These are phyloP conservation scores for Plasmodium gallinaceum DNA, from an alignment of 169 alveolate species.

Conservation along the genomic window DNA sequence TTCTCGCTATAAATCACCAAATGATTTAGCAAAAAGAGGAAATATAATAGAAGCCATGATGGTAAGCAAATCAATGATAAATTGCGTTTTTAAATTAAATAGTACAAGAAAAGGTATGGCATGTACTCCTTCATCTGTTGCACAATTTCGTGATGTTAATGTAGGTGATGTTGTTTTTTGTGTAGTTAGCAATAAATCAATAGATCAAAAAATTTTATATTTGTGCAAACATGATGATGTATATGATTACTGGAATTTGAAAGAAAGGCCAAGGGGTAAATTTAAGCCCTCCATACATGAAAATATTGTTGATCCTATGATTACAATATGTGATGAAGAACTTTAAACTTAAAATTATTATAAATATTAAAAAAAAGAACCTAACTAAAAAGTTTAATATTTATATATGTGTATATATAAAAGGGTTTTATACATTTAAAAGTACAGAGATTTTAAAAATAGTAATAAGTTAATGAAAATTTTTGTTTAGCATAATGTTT, in stretches of 20 bases:
- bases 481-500: too few relatives aligned
- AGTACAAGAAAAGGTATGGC: conserved; percentile 82
- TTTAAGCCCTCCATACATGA: conserved; percentile 77
- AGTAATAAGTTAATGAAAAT: too few relatives aligned
- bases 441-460: neutral
- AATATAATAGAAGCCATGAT: conserved; percentile 73
- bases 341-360: conserved; percentile 9
- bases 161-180: conserved; percentile 77
- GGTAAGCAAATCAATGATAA: conserved; percentile 70
- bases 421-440: neutral
- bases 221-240: conserved; percentile 76
- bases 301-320: conserved; percentile 60
- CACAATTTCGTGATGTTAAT: conserved; percentile 79
- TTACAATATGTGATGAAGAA: conserved; percentile 66
- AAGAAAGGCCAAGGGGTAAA: conserved; percentile 75
- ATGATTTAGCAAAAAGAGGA: conserved; percentile 64
- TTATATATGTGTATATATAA: neutral
- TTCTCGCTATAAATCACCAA: conserved; percentile 59
- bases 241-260: conserved; percentile 75
- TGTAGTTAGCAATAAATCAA: conserved; percentile 74
- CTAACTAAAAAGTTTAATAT: neutral
- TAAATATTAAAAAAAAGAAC: neutral
- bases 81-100: conserved; percentile 80
- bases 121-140: conserved; percentile 80
- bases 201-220: conserved; percentile 71